Conservation (phyloP, 345 rosid genomes). For the Citrus reticulata region DNA sequence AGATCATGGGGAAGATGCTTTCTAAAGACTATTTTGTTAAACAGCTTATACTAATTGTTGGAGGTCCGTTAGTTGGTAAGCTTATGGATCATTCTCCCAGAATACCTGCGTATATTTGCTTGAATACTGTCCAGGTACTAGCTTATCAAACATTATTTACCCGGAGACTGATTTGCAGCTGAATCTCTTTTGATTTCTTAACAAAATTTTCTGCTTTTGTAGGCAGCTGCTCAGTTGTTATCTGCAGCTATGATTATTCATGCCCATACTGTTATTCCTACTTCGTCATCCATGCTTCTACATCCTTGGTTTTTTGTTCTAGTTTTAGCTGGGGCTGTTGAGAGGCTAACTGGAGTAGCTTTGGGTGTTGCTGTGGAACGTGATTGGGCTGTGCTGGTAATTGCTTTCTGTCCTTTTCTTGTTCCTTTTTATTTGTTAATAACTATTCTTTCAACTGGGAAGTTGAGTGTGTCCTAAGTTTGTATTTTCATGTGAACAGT, state of each 20-base stretch:
- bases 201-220: constrained; percentile 21
- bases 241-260: constrained; percentile 85
- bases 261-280: constrained; percentile 52
- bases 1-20: not conserved
- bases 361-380: constrained; percentile 89
- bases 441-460: constrained; percentile 15
- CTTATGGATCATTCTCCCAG: constrained; percentile 90
- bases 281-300: constrained; percentile 59
- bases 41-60: constrained; percentile 66
- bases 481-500: constrained; percentile 34
- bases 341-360: constrained; percentile 80
- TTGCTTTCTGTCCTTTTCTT: constrained; percentile 12
- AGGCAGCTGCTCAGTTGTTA: constrained; percentile 86
- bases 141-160: not conserved
- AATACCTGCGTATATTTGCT: constrained; percentile 64
- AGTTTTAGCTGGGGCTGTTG: constrained; percentile 73
- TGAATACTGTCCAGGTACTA: constrained; percentile 72
- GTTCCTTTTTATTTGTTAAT: not conserved
- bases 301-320: constrained; percentile 82
- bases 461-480: constrained; percentile 9
- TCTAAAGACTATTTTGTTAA: constrained; percentile 13
- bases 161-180: not conserved
- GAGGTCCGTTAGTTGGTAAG: constrained; percentile 91
- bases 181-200: not conserved
- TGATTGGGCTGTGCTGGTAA: constrained; percentile 97